Evolutionary conservation across 257 asterid genomes (phyloP).

Genomic region (Perilla frutescens): DNA sequence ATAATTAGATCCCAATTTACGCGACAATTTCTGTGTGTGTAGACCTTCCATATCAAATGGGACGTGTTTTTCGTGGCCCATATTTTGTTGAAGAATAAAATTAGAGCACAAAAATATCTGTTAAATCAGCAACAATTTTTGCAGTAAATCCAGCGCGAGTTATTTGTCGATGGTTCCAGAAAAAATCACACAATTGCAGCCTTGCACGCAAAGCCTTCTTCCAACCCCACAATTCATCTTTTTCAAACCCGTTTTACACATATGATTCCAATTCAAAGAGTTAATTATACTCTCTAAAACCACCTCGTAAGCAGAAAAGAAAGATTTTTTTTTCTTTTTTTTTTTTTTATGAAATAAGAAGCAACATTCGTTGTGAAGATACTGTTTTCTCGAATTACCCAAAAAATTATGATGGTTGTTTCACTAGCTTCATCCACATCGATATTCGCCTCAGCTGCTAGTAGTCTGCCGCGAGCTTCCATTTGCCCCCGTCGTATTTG

Average conservation of each 20-base stretch:
- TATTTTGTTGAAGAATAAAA: conserved; percentile 10
- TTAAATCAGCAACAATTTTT: conserved; percentile 11
- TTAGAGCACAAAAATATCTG: conserved; percentile 26
- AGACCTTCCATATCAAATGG: background rate
- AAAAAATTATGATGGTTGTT: conserved; percentile 36
- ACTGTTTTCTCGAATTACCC: conserved; percentile 7
- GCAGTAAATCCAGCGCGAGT: conserved; percentile 17
- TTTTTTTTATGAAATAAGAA: background rate
- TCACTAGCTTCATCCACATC: conserved; percentile 47
- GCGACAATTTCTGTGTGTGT: too few species aligned
- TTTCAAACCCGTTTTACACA: conserved; percentile 11
- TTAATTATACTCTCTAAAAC: background rate
- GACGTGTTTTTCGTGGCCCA: conserved; percentile 28
- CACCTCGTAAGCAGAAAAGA: background rate
- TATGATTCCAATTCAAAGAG: background rate
- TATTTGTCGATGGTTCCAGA: conserved; percentile 44
- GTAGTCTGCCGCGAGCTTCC: conserved; percentile 22
- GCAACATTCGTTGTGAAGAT: background rate
- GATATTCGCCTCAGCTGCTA: conserved; percentile 35
- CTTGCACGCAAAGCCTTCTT: conserved; percentile 87
- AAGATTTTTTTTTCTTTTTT: background rate
- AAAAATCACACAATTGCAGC: conserved; percentile 33
- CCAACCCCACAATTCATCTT: conserved; percentile 21
- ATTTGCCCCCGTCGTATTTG: conserved; percentile 28
- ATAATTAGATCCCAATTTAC: too few species aligned